Evolutionary conservation across 306 rosid species (phyloP), one percentile per base, ranked within the genome.

Genomic region (Acacia crassicarpa): DNA sequence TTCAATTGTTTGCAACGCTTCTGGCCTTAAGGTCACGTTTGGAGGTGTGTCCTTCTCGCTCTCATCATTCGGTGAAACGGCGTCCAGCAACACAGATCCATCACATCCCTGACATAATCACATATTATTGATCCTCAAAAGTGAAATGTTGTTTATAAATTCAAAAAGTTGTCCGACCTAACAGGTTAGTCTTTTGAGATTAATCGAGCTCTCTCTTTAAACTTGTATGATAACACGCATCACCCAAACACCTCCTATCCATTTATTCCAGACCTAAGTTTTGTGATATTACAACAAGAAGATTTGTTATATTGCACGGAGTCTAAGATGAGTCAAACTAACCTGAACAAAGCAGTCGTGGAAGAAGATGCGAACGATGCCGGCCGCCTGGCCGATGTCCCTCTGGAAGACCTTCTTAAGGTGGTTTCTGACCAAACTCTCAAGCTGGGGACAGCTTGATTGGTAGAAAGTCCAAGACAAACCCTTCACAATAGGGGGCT

Each of bases 271-370:
- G 5, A 16, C 56, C 56, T 49, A 49, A 49, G 56, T 14, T 48
- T 49, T 16, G 56, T 16, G 5, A 16, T 49, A 49, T 49, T 51
- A 51, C 22, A 22, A 22, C 30, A 9, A n/a, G n/a, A 5, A 51
- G 2, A 16, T 51, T 51, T 51, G 9, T 48, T 48, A 48, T 38
- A 38, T 38, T 38, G 8, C 9, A 17, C 4, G 17, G 58, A 51
- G 58, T 51, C n/a, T 30, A 6, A 8, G 25, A 33, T 1, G 5
- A 15, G 5, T 35, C 1, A 38, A 4, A 38, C 51, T 68, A 53
- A 84, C 92, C 85, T 89, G 92, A 79, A 89, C 92, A 10, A 89
- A 89, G 85, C 92, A 89, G 80, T 89, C 92, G 25, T 89, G 90
- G 82, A 89, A 89, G 78, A 87, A 89, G 74, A 87, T 85, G 53